Percentiles rank a stretch among this genome's conserved stretches.
Conservation (phyloP, 176 grass and related monocot genomes). For the Bothriochloa decipiens region DNA sequence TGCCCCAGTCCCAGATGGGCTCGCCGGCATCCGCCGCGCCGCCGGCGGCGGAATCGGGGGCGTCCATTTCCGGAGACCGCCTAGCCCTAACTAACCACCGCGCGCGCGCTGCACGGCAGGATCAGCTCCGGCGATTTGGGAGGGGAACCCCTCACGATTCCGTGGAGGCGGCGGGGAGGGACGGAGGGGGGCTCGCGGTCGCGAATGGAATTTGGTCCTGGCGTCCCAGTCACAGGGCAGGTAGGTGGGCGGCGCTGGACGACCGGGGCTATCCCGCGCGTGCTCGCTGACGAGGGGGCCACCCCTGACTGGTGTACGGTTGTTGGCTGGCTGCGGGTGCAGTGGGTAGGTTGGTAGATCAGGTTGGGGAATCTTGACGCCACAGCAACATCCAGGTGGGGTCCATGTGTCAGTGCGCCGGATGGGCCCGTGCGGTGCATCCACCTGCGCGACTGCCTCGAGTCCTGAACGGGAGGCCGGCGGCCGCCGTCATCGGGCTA, state of each 20-base stretch:
- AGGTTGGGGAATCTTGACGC: slow-evolving; percentile 35
- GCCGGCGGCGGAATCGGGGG: slow-evolving; percentile 21
- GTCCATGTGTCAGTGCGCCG: not conserved
- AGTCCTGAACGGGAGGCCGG: too few species aligned
- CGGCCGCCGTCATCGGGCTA: too few species aligned
- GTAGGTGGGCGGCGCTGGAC: slow-evolving; percentile 33
- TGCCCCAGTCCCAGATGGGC: slow-evolving; percentile 73
- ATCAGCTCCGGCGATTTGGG: slow-evolving; percentile 37
- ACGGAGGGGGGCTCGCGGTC: not conserved
- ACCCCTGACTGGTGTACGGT: not conserved
- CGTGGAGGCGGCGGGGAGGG: not conserved
- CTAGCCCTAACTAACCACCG: slow-evolving; percentile 8
- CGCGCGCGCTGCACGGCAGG: not conserved
- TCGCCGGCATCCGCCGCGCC: slow-evolving; percentile 37
- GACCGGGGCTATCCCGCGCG: not conserved
- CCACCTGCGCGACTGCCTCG: too few species aligned
- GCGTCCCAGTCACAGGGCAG: not conserved
- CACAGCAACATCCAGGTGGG: not conserved
- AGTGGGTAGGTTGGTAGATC: not conserved
- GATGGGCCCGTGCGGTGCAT: too few species aligned
- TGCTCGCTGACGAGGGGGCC: slow-evolving; percentile 10
- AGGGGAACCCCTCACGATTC: slow-evolving; percentile 28
- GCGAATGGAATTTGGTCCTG: slow-evolving; percentile 35
- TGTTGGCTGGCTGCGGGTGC: not conserved
- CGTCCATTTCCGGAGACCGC: slow-evolving; percentile 39